Percentiles rank a stretch among this genome's conserved stretches.
phyloP scores from a whole-genome alignment of 2,329 filamentous ascomycete species.

The Monilinia fructigena region DNA sequence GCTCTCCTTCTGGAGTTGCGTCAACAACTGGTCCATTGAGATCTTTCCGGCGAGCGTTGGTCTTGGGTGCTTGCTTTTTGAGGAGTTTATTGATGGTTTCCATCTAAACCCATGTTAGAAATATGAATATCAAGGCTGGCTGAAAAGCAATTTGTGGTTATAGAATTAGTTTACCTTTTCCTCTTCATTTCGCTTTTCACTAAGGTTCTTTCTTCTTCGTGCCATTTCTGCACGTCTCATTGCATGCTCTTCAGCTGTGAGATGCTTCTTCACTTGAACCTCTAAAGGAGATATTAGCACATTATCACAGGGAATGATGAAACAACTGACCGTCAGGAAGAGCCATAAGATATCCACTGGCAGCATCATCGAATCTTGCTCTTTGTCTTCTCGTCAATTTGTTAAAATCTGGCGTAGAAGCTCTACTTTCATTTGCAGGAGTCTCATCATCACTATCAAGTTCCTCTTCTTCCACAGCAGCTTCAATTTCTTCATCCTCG shows the following conservation, averaged over 20 bases:
- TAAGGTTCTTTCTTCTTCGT: constrained; percentile 68
- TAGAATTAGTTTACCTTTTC: constrained; percentile 56
- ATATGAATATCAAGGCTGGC: neutral
- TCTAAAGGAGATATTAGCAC: constrained; percentile 44
- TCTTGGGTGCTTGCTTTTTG: constrained; percentile 80
- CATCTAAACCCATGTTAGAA: constrained; percentile 54
- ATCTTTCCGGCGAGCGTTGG: constrained; percentile 50
- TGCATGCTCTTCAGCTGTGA: constrained; percentile 70
- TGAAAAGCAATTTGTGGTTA: neutral
- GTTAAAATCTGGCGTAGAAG: constrained; percentile 60
- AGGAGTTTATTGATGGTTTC: constrained; percentile 89
- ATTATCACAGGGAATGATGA: neutral
- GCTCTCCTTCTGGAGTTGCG: constrained; percentile 49
- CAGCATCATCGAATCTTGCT: constrained; percentile 54
- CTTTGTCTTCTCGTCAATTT: constrained; percentile 69
- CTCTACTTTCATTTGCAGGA: constrained; percentile 51
- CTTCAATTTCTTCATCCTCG: constrained; percentile 48
- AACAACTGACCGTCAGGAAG: constrained; percentile 43
- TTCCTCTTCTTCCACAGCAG: constrained; percentile 43
- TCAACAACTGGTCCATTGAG: constrained; percentile 45
- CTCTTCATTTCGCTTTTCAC: constrained; percentile 75
- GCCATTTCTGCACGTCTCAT: constrained; percentile 75
- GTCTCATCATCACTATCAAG: constrained; percentile 41
- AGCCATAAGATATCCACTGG: constrained; percentile 45
- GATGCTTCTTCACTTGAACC: constrained; percentile 69